Evolutionary conservation across 805 yeast species (phyloP).

Genomic region (Lipomyces anomalus): DNA sequence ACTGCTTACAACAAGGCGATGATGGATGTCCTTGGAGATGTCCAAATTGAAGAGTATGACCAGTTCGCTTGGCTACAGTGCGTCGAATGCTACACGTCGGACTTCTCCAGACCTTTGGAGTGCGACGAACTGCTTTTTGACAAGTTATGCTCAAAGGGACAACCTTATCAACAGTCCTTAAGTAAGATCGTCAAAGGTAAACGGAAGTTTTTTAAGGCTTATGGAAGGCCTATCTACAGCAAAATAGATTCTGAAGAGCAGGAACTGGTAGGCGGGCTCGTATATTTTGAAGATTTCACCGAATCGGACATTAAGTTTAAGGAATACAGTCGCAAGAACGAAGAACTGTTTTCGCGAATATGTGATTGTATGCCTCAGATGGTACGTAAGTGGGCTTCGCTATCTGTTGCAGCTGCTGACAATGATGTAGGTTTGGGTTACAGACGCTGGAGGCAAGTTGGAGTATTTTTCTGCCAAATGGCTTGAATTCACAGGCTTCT

Average conservation of each 20-base stretch:
- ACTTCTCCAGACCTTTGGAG: constrained; percentile 2
- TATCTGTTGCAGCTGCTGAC: too few species aligned
- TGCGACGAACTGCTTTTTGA: constrained; percentile 1
- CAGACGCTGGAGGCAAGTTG: constrained; percentile 1
- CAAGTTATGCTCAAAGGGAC: constrained; percentile 1
- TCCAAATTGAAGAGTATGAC: too few species aligned
- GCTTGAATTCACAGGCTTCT: too few species aligned
- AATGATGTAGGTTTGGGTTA: constrained; percentile 6
- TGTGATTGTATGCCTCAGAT: constrained; percentile 3
- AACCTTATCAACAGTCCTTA: not conserved
- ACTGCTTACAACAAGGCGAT: constrained; percentile 2
- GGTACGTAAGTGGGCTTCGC: too few species aligned
- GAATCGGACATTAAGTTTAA: constrained; percentile 4
- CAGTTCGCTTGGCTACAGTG: constrained; percentile 1
- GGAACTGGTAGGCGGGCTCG: constrained; percentile 5
- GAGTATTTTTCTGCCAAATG: constrained; percentile 1
- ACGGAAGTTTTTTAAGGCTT: constrained; percentile 1
- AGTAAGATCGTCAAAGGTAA: constrained; percentile 3
- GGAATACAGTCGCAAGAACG: constrained; percentile 1
- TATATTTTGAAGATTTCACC: constrained; percentile 3
- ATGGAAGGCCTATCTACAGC: not conserved
- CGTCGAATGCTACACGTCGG: not conserved
- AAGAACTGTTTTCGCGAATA: constrained; percentile 2
- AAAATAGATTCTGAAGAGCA: constrained; percentile 2
- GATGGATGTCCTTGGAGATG: not conserved